Evolutionary conservation across 768 basidiomycete species (phyloP).

Genomic region (Porpolomopsis calyptriformis): DNA sequence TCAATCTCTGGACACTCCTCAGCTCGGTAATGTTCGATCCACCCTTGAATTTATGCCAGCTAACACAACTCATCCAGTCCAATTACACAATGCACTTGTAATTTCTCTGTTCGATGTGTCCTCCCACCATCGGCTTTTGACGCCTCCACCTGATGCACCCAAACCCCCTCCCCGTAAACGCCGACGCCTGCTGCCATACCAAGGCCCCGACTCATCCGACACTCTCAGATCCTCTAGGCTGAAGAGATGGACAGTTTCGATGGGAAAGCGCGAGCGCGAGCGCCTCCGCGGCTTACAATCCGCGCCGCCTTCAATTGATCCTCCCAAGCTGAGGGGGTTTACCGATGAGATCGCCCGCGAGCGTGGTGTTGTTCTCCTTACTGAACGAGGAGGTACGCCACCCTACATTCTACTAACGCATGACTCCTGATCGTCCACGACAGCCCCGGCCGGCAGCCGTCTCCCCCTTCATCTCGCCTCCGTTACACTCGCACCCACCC

Average conservation of each 20-base stretch:
- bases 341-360: slow-evolving; percentile 63
- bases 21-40: slow-evolving; percentile 17
- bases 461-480: slow-evolving; percentile 66
- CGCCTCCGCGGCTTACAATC: slow-evolving; percentile 44
- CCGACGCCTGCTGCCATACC: slow-evolving; percentile 63
- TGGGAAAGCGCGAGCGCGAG: slow-evolving; percentile 68
- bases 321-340: slow-evolving; percentile 34
- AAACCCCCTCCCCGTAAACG: slow-evolving; percentile 58
- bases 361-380: slow-evolving; percentile 51
- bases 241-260: slow-evolving; percentile 63
- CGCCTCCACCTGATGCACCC: slow-evolving; percentile 56
- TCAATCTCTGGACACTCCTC: slow-evolving; percentile 47
- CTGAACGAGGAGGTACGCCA: slow-evolving; percentile 60
- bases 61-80: slow-evolving; percentile 33
- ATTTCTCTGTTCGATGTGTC: slow-evolving; percentile 78
- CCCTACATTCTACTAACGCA: no score
- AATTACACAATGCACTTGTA: slow-evolving; percentile 74
- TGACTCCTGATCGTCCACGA: background rate
- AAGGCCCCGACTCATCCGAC: slow-evolving; percentile 45
- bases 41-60: slow-evolving; percentile 1
- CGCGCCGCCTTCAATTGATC: slow-evolving; percentile 30
- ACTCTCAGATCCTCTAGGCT: slow-evolving; percentile 52
- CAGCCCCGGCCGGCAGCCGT: slow-evolving; percentile 64
- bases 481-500: slow-evolving; percentile 57
- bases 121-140: slow-evolving; percentile 50